Evolutionary conservation across 2,329 filamentous ascomycete genomes (phyloP), one percentile per base, ranked within the genome.

Genomic region (Apiospora hydei): DNA sequence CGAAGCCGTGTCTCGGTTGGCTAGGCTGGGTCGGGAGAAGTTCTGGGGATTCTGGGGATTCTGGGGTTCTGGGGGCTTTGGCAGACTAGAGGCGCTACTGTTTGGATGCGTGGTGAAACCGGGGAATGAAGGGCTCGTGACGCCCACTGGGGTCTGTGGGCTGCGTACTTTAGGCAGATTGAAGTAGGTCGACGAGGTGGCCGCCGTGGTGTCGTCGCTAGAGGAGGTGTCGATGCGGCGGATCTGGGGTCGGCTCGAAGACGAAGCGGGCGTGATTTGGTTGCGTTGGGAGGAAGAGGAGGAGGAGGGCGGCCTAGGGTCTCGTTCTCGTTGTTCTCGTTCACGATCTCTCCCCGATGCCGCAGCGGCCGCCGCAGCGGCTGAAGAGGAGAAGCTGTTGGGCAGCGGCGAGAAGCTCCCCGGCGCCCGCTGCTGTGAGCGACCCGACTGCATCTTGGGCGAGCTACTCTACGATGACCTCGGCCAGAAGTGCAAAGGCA

Each of bases 401-500:
- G 86, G 83, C 74, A 89, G 80, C 73, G 88, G 86, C 73, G 87
- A 87, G 82, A 90, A 90, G 84, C 87, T 88, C 74, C 88, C 80
- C 21, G 79, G 80, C 64, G 79, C 78, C 68, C 80, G 77, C 71
- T 78, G 78, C 72, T 80, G 79, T 71, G 76, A 72, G 75, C 79
- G 78, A 71, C 74, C 75, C 69, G 76, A 78, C 72, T 80, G 79
- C 80, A 81, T 80, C 71, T 71, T 74, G 24, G 26, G 44, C 30
- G n/a, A n/a, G 18, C 46, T 41, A 64, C 18, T 46, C 44, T 24
- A 8, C 34, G 18, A 49, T n/a, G 10, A n/a, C 34, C 34, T 26
- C 38, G 30, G 21, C 13, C 7, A 21, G 10, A 21, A 21, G 6
- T 34, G n/a, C 34, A 11, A 61, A 34, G 57, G 30, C 57, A 64